A percentile compares a stretch with the other conserved stretches of the same genome.
Evolutionary conservation across 768 basidiomycete species (phyloP).

Genomic region (Glaciozyma martinii): DNA sequence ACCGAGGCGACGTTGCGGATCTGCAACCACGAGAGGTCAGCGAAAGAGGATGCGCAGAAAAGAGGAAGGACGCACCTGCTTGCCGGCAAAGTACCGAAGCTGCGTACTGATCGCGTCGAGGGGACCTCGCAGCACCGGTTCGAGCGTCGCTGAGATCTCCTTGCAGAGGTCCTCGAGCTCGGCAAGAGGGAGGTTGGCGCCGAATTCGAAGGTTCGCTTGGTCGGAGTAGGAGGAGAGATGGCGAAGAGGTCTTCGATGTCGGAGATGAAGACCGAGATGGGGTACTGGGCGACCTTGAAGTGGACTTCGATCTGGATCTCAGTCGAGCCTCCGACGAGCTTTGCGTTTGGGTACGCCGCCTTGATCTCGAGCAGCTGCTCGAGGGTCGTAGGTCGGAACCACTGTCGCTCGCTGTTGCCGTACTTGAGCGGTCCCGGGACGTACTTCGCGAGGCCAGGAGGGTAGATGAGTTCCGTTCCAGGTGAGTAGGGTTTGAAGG

Average conservation of each 20-base stretch:
- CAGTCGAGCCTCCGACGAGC: conserved; percentile 31
- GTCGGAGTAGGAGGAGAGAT: conserved; percentile 8
- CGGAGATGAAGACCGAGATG: conserved; percentile 31
- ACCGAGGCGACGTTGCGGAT: conserved; percentile 33
- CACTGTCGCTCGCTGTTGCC: conserved; percentile 21
- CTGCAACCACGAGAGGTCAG: conserved; percentile 8
- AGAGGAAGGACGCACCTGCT: neutral
- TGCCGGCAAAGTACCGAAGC: conserved; percentile 31
- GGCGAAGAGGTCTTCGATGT: conserved; percentile 19
- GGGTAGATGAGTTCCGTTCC: conserved; percentile 34
- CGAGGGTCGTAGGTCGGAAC: conserved; percentile 33
- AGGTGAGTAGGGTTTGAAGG: conserved; percentile 34
- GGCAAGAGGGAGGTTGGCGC: conserved; percentile 23
- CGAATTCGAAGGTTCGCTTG: conserved; percentile 14
- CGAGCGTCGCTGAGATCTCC: neutral
- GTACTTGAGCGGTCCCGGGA: conserved; percentile 18
- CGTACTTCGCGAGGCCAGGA: conserved; percentile 25
- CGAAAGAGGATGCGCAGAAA: no score
- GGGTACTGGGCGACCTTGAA: conserved; percentile 31
- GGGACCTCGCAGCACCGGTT: conserved; percentile 2
- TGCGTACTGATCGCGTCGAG: conserved; percentile 30
- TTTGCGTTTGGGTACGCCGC: conserved; percentile 27
- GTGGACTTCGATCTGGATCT: conserved; percentile 34
- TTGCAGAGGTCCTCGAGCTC: conserved; percentile 24
- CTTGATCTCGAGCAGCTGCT: conserved; percentile 29